Percentiles rank a stretch among this genome's conserved stretches.
These are phyloP conservation scores for Epichloe bromicola DNA, from an alignment of 2,329 filamentous ascomycete species.

Conservation along the genomic window DNA sequence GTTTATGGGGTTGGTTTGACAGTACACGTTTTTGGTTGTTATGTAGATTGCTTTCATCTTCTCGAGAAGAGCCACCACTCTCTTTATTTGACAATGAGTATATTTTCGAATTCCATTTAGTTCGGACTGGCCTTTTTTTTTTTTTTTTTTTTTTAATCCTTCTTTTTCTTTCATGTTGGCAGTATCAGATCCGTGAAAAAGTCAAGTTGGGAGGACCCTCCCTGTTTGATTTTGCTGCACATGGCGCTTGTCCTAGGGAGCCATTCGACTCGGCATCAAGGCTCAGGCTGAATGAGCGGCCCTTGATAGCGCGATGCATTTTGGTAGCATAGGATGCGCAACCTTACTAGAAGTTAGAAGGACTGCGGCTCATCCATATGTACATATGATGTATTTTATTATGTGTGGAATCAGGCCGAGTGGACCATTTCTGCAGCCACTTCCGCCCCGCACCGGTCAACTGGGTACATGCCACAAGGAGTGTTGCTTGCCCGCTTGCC, in stretches of 20 bases:
- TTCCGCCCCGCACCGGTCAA: neutral
- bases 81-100: slow-evolving; percentile 4
- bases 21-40: neutral
- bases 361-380: no score
- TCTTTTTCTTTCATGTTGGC: no score
- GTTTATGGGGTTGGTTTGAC: neutral
- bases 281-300: neutral
- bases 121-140: neutral
- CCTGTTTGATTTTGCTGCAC: neutral
- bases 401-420: neutral
- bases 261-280: neutral
- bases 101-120: neutral
- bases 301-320: neutral
- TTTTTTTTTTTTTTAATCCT: accelerated
- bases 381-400: neutral
- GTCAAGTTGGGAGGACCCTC: neutral
- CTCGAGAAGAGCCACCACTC: slow-evolving; percentile 18
- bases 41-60: slow-evolving; percentile 22
- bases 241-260: neutral
- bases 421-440: neutral
- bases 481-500: neutral
- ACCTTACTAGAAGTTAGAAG: neutral
- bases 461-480: no score
- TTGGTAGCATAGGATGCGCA: neutral
- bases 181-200: no score